These are phyloP conservation scores for Orbilia oligospora DNA, from an alignment of 2,329 filamentous ascomycete species.

Conservation along the genomic window DNA sequence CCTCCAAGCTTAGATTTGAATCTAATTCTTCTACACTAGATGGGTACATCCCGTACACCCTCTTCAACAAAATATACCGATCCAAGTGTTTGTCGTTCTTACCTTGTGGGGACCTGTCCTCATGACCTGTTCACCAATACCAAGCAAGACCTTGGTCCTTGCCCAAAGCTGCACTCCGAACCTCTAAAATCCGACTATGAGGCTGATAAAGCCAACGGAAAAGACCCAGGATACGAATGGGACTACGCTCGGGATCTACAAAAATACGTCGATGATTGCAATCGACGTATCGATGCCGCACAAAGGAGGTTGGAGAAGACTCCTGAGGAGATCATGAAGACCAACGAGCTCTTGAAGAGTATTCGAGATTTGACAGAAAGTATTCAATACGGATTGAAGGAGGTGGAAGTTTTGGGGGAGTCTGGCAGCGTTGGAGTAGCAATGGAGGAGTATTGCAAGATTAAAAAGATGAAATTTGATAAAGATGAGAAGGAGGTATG, in stretches of 20 bases:
- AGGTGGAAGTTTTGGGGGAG: constrained; percentile 88
- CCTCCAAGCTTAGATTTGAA: background rate
- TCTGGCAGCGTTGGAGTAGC: constrained; percentile 84
- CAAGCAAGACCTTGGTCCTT: constrained; percentile 94
- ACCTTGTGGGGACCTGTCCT: constrained; percentile 91
- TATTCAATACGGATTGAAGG: constrained; percentile 84
- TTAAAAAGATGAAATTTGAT: constrained; percentile 82
- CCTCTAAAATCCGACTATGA: constrained; percentile 91
- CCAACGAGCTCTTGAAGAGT: constrained; percentile 86
- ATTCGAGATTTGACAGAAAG: constrained; percentile 85
- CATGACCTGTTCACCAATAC: constrained; percentile 99
- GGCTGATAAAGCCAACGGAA: constrained; percentile 62
- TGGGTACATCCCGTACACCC: constrained; percentile 79
- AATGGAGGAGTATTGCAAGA: constrained; percentile 88
- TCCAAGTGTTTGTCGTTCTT: constrained; percentile 93
- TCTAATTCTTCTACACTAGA: constrained; percentile 18
- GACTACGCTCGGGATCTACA: constrained; percentile 97
- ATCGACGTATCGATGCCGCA: constrained; percentile 89
- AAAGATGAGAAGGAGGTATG: constrained; percentile 75
- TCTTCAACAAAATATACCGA: constrained; percentile 82
- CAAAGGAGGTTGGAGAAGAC: constrained; percentile 96
- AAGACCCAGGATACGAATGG: constrained; percentile 86
- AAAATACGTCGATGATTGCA: constrained; percentile 97
- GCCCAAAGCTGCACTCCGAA: constrained; percentile 89
- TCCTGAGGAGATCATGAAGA: constrained; percentile 95